phyloP scores from a whole-genome alignment of 2,329 filamentous ascomycete genomes.

The Fusarium vanettenii region DNA sequence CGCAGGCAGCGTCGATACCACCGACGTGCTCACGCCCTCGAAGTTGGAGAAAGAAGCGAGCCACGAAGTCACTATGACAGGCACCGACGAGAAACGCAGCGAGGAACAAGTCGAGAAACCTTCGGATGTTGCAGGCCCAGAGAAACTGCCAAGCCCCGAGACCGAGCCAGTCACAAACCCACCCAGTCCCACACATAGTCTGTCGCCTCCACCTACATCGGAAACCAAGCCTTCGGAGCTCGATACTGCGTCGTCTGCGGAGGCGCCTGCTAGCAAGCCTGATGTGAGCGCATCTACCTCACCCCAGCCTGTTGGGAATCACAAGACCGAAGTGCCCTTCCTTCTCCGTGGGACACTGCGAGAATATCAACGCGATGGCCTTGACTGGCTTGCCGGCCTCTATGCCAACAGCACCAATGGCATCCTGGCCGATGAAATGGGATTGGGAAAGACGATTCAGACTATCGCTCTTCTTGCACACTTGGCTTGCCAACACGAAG shows the following conservation, averaged over 20 bases:
- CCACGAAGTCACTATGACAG: slow-evolving; percentile 50
- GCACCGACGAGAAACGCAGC: slow-evolving; percentile 9
- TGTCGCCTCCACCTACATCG: slow-evolving; percentile 58
- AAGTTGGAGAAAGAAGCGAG: background rate
- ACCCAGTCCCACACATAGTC: slow-evolving; percentile 57
- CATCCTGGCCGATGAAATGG: slow-evolving; percentile 98
- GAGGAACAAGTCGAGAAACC: slow-evolving; percentile 33
- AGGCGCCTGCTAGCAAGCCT: slow-evolving; percentile 48
- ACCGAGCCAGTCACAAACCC: slow-evolving; percentile 57
- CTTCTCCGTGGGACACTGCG: slow-evolving; percentile 88
- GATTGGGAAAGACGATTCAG: slow-evolving; percentile 97
- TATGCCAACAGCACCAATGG: slow-evolving; percentile 95
- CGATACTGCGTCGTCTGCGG: slow-evolving; percentile 55
- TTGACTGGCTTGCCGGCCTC: slow-evolving; percentile 95
- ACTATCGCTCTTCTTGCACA: slow-evolving; percentile 95
- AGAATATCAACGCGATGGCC: slow-evolving; percentile 96
- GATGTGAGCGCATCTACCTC: slow-evolving; percentile 49
- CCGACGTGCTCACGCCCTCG: background rate
- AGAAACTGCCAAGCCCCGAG: slow-evolving; percentile 53
- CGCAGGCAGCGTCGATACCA: background rate
- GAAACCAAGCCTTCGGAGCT: slow-evolving; percentile 64
- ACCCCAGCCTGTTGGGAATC: slow-evolving; percentile 46
- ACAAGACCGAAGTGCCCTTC: slow-evolving; percentile 81
- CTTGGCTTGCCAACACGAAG: slow-evolving; percentile 86
- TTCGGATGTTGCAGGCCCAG: slow-evolving; percentile 38